Conservation (phyloP, 768 basidiomycete genomes). For the Lentinula guzmanii region DNA sequence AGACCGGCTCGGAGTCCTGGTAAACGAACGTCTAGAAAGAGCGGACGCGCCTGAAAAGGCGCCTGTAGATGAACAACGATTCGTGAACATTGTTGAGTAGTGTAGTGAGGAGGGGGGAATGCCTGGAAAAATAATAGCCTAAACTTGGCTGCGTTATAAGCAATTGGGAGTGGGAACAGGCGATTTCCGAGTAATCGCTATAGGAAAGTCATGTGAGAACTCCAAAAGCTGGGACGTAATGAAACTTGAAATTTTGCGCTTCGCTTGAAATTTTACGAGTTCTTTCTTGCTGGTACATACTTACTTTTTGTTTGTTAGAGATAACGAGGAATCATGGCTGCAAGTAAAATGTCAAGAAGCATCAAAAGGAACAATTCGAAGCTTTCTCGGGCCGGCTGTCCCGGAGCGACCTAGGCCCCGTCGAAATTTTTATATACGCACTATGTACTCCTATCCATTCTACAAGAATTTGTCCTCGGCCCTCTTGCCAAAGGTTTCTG, state of each 20-base stretch:
- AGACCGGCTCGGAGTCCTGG: not conserved
- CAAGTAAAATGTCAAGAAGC: not conserved
- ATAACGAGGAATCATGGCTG: not conserved
- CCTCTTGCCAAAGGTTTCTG: too few species aligned
- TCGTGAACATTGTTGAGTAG: not conserved
- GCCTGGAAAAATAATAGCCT: not conserved
- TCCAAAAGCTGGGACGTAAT: not conserved
- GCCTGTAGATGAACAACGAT: not conserved
- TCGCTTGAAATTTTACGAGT: not conserved
- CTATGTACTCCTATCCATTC: too few species aligned
- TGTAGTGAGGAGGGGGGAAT: not conserved
- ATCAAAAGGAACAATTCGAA: not conserved
- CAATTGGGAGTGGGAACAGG: not conserved
- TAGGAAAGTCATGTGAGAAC: not conserved
- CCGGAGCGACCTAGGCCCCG: too few species aligned
- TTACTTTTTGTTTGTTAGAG: not conserved
- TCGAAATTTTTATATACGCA: too few species aligned
- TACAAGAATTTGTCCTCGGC: too few species aligned
- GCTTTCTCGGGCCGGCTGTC: not conserved
- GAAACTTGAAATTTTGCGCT: not conserved
- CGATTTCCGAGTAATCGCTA: not conserved
- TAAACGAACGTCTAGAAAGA: conserved; percentile 5
- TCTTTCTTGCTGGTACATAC: not conserved
- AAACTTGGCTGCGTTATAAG: not conserved
- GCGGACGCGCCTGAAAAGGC: conserved; percentile 5